Base-by-base conservation (phyloP, 1,284 basidiomycete species). In the Trichosporon inkin region DNA sequence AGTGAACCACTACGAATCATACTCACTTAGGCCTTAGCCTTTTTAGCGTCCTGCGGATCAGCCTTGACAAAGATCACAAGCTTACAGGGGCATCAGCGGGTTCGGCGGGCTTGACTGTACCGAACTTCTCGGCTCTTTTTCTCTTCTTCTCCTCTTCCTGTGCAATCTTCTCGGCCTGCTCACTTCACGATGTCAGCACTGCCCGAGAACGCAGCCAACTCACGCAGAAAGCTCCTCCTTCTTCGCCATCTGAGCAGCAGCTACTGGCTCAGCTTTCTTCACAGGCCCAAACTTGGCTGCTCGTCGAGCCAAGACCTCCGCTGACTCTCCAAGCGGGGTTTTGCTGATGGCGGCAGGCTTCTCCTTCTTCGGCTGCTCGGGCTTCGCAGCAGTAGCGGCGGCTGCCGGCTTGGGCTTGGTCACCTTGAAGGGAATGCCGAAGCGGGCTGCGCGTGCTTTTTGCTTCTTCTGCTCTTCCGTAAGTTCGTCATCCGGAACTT, bases 61-160 rank as follows among this genome's bases (percentile, higher is more conserved):
- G 55, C 36, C 1, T 38, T n/a, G 14, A 14, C 34, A 24, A 10
- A n/a, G 6, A 35, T 0, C 5, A 10, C 6, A 6, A 28, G 68
- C 72, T 63, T 56, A 74, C 73, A 34, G 72, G 68, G 58, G 68
- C 32, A 54, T 55, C 24, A 35, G 60, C 53, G 24, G 54, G 40
- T 13, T 38, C 16, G 63, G 63, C 53, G 19, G 35, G 53, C 37
- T 41, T 66, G 8, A 35, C 65, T 6, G 65, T 62, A 6, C 72
- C 75, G 61, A 80, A 80, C 67, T 78, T 76, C 58, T 78, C 79
- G 6, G 75, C 74, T 38, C 79, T 65, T 69, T 80, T 80, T 51
- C 78, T 65, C 71, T 80, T 79, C 75, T 77, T 79, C 69, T 80
- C 78, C 62, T 80, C 79, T 47, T 80, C 77, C 13, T 62, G 57